Base-by-base conservation (phyloP, 1,139 yeast genomes). In the Candida sanyaensis region DNA sequence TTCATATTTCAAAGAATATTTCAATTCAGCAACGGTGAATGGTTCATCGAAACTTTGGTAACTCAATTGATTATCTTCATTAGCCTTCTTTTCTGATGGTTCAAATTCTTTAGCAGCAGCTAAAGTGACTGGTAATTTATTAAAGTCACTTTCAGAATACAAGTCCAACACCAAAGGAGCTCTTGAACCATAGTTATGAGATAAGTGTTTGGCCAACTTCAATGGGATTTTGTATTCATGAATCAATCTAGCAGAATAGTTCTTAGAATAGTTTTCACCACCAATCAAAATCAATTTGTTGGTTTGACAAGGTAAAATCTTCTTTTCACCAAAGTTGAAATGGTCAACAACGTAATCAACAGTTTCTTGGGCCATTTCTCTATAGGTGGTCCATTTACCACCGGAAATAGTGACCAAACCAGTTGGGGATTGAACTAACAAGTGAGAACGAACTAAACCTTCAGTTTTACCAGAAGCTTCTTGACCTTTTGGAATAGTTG, bases 351-450 rank as follows among this genome's bases (percentile, higher is more conserved):
- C 82, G 57, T 83, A 83, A 67, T 89, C 87, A 45, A 92, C 86
- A 43, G 97, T 89, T 73, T 92, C 97, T 72, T 91, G 85, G 33
- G 98, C 97, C 98, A 92, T 92, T 73, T 90, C 96, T 73, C 98
- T 82, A 75, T 91, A 92, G 37, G 98, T 92, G 49, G 98, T 92
- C 98, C 98, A 92, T 72, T 92, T 92, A 68, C 98, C 98, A 62
- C 98, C 98, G 28, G 96, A 87, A 59, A 92, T 88, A 43, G 98
- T 92, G 44, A 92, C 77, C 58, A 92, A 78, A 24, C 93, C 95
- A 50, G 77, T 81, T 41, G 48, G 48, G 23, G 96, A 81, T 41
- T 83, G 78, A 59, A 87, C 80, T 51, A 92, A 80, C 63, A 92
- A 77, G 69, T 92, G 98, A 58, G 90, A 88, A 73, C 98, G 85